These are phyloP conservation scores for Chlamydomonas reinhardtii DNA, from an alignment of 163 green algal genomes.

Conservation along the genomic window DNA sequence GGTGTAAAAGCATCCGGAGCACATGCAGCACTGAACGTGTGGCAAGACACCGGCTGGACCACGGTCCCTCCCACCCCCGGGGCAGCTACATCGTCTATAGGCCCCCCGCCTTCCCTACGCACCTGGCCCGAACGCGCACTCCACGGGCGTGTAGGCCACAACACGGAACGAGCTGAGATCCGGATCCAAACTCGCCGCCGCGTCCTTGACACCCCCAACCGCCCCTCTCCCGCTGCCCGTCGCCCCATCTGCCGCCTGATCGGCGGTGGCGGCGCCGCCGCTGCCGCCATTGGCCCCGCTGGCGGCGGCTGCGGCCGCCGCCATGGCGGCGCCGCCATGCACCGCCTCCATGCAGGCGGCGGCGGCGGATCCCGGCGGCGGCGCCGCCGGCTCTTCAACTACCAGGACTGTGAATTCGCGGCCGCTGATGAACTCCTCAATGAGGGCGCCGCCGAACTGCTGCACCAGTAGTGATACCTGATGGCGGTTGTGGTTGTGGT, in stretches of 20 bases:
- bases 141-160: conserved; percentile 26
- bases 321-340: too few species aligned
- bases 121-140: conserved; percentile 21
- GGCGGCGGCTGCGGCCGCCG: too few species aligned
- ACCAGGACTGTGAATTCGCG: conserved; percentile 45
- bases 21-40: too few species aligned
- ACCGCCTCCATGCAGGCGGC: too few species aligned
- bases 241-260: not conserved
- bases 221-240: not conserved
- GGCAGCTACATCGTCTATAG: too few species aligned
- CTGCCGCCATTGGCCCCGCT: not conserved
- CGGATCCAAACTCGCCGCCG: not conserved
- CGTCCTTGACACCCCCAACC: not conserved
- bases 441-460: conserved; percentile 49
- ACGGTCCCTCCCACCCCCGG: too few species aligned
- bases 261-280: too few species aligned
- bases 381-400: conserved; percentile 12
- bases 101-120: too few species aligned
- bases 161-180: not conserved
- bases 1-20: too few species aligned
- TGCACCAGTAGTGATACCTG: conserved; percentile 47
- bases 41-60: too few species aligned
- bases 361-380: too few species aligned
- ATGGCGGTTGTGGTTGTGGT: not conserved
- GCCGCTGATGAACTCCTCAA: conserved; percentile 56